These are phyloP conservation scores for Paramecium biaurelia DNA, from an alignment of 73 alveolate genomes.

Conservation along the genomic window DNA sequence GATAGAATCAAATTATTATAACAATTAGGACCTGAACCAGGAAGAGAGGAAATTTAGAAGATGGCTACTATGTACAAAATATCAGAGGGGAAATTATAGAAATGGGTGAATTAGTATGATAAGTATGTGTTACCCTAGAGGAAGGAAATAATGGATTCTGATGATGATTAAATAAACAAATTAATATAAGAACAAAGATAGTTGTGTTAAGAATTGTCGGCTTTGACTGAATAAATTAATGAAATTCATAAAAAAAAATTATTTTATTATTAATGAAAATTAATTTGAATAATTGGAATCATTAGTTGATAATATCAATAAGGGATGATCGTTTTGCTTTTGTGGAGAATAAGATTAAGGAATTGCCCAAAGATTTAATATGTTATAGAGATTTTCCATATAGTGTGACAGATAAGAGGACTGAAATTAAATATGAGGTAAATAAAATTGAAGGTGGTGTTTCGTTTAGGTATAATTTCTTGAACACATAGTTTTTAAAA, in stretches of 20 bases:
- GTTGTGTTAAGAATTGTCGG: background rate
- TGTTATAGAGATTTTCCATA: background rate
- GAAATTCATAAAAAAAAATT: background rate
- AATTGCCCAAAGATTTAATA: background rate
- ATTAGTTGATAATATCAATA: background rate
- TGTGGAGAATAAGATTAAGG: background rate
- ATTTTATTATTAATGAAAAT: background rate
- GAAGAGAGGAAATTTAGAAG: background rate
- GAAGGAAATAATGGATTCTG: background rate
- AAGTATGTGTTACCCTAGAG: background rate
- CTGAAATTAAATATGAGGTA: background rate
- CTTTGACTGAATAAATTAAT: background rate
- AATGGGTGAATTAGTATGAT: background rate
- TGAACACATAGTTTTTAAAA: background rate
- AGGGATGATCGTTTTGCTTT: background rate
- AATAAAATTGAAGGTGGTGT: background rate
- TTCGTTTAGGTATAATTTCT: background rate
- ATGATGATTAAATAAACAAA: background rate
- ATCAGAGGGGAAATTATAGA: background rate
- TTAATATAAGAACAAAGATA: background rate
- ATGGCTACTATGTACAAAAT: background rate
- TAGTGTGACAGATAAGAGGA: background rate
- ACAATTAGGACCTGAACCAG: background rate
- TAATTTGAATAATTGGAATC: background rate
- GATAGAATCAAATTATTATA: background rate